These are phyloP conservation scores for Sporothrix schenckii DNA, from an alignment of 2,329 filamentous ascomycete species.

Conservation along the genomic window DNA sequence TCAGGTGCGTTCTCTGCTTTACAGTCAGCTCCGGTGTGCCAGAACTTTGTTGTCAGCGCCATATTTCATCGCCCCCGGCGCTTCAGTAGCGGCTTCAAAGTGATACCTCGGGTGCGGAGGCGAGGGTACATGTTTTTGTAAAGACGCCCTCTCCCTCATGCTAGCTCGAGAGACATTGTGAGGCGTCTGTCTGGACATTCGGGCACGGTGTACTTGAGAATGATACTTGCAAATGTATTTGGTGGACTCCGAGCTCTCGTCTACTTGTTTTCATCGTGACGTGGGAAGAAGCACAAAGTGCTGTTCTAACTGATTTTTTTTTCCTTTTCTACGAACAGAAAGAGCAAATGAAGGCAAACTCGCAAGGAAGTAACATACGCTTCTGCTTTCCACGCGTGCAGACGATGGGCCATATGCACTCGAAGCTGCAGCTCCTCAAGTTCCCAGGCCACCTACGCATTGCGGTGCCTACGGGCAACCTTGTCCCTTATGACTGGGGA, in stretches of 20 bases:
- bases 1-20: slow-evolving; percentile 49
- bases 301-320: background rate
- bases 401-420: slow-evolving; percentile 80
- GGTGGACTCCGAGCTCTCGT: background rate
- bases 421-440: slow-evolving; percentile 89
- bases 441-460: slow-evolving; percentile 73
- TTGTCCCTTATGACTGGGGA: slow-evolving; percentile 87
- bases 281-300: background rate
- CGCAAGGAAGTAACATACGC: slow-evolving; percentile 58
- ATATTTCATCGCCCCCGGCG: too few species aligned
- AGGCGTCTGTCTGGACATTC: background rate
- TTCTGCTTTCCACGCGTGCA: slow-evolving; percentile 85
- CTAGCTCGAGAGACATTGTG: background rate
- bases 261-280: background rate
- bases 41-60: background rate
- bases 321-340: slow-evolving; percentile 46
- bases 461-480: slow-evolving; percentile 84
- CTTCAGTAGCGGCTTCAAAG: too few species aligned
- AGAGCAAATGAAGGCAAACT: slow-evolving; percentile 53
- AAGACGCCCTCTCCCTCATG: background rate
- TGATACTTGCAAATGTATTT: background rate
- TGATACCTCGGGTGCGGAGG: background rate
- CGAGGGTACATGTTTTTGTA: background rate
- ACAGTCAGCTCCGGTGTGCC: background rate
- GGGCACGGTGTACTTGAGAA: background rate